Evolutionary conservation across 2,329 filamentous ascomycete genomes (phyloP), one percentile per base, ranked within the genome.

Genomic region (Xylariaceae sp.): DNA sequence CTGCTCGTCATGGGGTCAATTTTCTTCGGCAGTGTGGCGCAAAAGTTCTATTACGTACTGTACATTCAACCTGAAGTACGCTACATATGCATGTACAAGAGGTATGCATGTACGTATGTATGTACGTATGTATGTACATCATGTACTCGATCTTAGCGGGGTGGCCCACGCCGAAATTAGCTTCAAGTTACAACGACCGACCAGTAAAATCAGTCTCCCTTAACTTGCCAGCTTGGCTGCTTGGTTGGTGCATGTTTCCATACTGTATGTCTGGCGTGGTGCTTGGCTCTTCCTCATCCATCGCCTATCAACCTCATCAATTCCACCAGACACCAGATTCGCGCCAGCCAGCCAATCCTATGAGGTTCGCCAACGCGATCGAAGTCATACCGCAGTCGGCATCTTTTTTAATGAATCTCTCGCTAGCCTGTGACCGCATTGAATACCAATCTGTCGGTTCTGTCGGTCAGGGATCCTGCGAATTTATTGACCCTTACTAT

Each of bases 351-450:
- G 60, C 60, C 60, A 60, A 54, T 60, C 57, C 32, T 49, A 52
- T 57, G 60, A 54, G 60, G 57, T 48, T 62, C 16, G 57, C 60
- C 60, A n/a, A 62, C 60, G 60, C 60, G 60, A 57, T 57, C 60
- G 57, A 62, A 62, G 20, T 53, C 49, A 54, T 51, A 59, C 53
- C 56, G 14, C 40, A 6, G 37, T n/a, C 41, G 41, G 18, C 41
- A 20, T 19, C 41, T 20, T 43, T 43, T 43, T 43, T 18, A 19
- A 41, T 50, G 37, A 59, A 43, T 52, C 51, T 40, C 51, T 26
- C 32, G 32, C 12, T 12, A 10, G 6, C 26, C 5, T 29, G 10
- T 10, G 5, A 29, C 26, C 26, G 26, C 26, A 29, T n/a, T 16
- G 26, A 47, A 26, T 16, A 10, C 5, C 32, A 37, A 37, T n/a